phyloP scores from a whole-genome alignment of 116 monocot genomes.

The Thalassia testudinum region DNA sequence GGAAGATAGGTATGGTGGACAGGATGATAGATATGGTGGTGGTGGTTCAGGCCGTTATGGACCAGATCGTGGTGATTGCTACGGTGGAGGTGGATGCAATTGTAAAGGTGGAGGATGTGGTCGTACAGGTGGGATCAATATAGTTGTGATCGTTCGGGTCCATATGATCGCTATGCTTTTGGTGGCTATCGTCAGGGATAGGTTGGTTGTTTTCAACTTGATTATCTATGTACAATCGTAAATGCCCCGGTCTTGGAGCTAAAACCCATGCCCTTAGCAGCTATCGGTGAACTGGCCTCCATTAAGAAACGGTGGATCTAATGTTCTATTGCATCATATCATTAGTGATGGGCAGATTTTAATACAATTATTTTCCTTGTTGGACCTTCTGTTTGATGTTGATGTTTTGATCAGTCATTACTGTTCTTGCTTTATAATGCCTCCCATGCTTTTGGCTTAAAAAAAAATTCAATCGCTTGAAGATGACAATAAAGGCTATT shows the following conservation, averaged over 20 bases:
- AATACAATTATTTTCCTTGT: background rate
- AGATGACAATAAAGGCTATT: no score
- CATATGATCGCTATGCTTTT: constrained; percentile 67
- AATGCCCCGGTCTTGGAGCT: background rate
- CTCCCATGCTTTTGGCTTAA: no score
- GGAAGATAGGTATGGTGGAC: constrained; percentile 54
- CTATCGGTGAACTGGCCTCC: background rate
- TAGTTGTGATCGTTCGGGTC: constrained; percentile 75
- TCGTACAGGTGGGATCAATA: constrained; percentile 50
- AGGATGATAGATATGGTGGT: constrained; percentile 31
- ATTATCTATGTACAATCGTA: background rate
- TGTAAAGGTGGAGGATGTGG: constrained; percentile 42
- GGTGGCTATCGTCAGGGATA: constrained; percentile 35
- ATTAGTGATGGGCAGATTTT: background rate
- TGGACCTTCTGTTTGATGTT: background rate
- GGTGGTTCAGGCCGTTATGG: constrained; percentile 38
- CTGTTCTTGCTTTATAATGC: background rate
- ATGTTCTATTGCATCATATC: background rate
- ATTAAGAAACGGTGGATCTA: background rate
- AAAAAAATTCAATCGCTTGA: no score
- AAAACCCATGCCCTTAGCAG: background rate
- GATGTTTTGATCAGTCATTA: background rate
- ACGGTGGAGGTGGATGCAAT: constrained; percentile 38
- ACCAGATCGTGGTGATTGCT: constrained; percentile 69
- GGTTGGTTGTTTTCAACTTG: background rate